phyloP scores from a whole-genome alignment of 345 rosid genomes.

The Dovyalis caffra region DNA sequence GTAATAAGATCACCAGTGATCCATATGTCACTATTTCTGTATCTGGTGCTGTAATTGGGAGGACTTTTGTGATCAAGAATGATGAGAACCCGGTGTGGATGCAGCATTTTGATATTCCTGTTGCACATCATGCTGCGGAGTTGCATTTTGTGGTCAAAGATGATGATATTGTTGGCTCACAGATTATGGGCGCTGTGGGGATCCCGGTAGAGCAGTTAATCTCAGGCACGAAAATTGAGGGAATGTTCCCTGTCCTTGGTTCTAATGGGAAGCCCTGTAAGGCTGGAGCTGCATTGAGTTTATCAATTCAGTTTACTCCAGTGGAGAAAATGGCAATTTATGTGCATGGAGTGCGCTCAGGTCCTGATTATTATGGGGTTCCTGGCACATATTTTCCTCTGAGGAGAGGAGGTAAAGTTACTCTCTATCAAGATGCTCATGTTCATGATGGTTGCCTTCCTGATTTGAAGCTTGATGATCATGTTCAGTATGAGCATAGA shows the following conservation, averaged over 20 bases:
- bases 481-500: constrained; percentile 46
- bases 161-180: constrained; percentile 75
- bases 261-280: constrained; percentile 69
- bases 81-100: constrained; percentile 80
- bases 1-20: constrained; percentile 75
- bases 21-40: constrained; percentile 78
- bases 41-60: constrained; percentile 68
- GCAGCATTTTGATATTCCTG: constrained; percentile 80
- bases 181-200: constrained; percentile 76
- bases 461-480: constrained; percentile 51
- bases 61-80: constrained; percentile 77
- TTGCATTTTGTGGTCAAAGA: constrained; percentile 84
- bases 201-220: constrained; percentile 59
- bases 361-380: constrained; percentile 58
- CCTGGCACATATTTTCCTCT: constrained; percentile 86
- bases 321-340: constrained; percentile 47
- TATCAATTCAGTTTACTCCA: constrained; percentile 69
- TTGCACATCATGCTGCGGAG: constrained; percentile 76
- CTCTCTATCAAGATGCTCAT: constrained; percentile 94
- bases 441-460: constrained; percentile 63
- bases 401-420: constrained; percentile 74
- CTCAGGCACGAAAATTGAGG: constrained; percentile 55
- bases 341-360: constrained; percentile 55
- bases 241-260: constrained; percentile 59
- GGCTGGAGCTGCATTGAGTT: constrained; percentile 59